These are phyloP conservation scores for Blastocystis sp. DNA, from an alignment of 352 stramenopile species.

Conservation along the genomic window DNA sequence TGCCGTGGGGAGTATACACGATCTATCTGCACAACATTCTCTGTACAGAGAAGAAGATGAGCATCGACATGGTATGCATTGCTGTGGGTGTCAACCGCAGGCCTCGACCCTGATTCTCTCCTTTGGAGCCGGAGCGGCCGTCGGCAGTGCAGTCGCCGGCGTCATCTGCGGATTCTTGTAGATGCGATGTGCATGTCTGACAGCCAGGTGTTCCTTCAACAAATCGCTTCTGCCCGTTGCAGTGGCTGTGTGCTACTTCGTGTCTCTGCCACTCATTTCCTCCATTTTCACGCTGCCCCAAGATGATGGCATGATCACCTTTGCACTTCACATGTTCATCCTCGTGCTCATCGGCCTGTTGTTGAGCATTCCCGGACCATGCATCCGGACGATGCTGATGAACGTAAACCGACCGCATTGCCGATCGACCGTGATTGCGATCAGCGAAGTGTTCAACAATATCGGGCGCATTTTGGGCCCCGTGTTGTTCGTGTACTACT, in stretches of 20 bases:
- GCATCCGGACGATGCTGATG: slow-evolving; percentile 35
- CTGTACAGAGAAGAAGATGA: slow-evolving; percentile 31
- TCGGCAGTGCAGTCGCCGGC: slow-evolving; percentile 27
- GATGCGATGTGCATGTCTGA: neutral
- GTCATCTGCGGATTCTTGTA: slow-evolving; percentile 55
- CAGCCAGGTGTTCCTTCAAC: slow-evolving; percentile 23
- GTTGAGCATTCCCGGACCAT: slow-evolving; percentile 42
- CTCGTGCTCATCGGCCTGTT: slow-evolving; percentile 47
- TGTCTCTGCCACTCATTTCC: slow-evolving; percentile 36
- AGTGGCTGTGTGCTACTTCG: slow-evolving; percentile 44
- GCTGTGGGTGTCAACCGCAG: neutral
- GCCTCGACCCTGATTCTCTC: slow-evolving; percentile 41
- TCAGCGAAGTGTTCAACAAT: slow-evolving; percentile 65
- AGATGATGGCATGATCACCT: neutral
- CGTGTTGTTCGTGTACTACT: slow-evolving; percentile 39
- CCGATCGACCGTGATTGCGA: slow-evolving; percentile 27
- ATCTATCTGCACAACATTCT: slow-evolving; percentile 65
- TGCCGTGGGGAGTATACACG: slow-evolving; percentile 58
- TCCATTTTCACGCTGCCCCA: neutral
- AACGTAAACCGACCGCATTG: slow-evolving; percentile 64
- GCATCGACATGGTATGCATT: neutral
- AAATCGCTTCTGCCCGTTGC: slow-evolving; percentile 40
- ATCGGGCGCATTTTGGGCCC: slow-evolving; percentile 30
- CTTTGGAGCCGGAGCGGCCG: slow-evolving; percentile 34
- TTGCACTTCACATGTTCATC: slow-evolving; percentile 19